Evolutionary conservation across 768 basidiomycete genomes (phyloP).

Genomic region (Russula olivacea): DNA sequence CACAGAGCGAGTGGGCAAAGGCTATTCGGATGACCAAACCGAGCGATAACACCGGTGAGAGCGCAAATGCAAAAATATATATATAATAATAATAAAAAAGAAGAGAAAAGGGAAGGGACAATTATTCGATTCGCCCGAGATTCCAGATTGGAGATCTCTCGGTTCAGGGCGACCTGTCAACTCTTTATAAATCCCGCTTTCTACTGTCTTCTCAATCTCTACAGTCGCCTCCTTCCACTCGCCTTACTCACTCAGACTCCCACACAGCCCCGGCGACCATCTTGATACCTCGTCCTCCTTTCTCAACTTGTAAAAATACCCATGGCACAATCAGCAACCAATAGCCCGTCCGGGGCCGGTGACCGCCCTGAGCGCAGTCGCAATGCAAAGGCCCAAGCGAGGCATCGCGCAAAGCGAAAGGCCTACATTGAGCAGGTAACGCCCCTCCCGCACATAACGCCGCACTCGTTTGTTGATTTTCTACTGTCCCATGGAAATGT

Average conservation of each 20-base stretch:
- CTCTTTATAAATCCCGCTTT: slow-evolving; percentile 20
- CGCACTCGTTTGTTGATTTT: background rate
- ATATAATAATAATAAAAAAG: background rate
- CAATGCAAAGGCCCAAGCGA: slow-evolving; percentile 83
- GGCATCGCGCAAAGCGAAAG: slow-evolving; percentile 88
- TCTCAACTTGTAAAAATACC: background rate
- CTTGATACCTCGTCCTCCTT: background rate
- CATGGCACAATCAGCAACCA: slow-evolving; percentile 16
- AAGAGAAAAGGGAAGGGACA: too few relatives aligned
- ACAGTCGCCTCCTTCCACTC: slow-evolving; percentile 8
- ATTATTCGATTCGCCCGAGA: slow-evolving; percentile 10
- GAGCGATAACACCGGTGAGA: slow-evolving; percentile 24
- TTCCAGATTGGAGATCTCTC: slow-evolving; percentile 14
- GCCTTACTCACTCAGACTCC: background rate
- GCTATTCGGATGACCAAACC: slow-evolving; percentile 24
- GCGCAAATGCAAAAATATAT: background rate
- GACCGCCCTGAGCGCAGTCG: slow-evolving; percentile 66
- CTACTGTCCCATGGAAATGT: background rate
- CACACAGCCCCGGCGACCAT: background rate
- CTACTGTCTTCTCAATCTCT: background rate
- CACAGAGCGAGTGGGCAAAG: slow-evolving; percentile 1
- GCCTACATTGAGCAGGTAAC: slow-evolving; percentile 84
- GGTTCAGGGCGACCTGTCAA: slow-evolving; percentile 16
- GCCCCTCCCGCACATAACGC: background rate
- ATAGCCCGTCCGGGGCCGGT: background rate